Percentiles rank a stretch among this genome's conserved stretches.
phyloP scores from a whole-genome alignment of 345 rosid genomes.

The Lagerstroemia speciosa region DNA sequence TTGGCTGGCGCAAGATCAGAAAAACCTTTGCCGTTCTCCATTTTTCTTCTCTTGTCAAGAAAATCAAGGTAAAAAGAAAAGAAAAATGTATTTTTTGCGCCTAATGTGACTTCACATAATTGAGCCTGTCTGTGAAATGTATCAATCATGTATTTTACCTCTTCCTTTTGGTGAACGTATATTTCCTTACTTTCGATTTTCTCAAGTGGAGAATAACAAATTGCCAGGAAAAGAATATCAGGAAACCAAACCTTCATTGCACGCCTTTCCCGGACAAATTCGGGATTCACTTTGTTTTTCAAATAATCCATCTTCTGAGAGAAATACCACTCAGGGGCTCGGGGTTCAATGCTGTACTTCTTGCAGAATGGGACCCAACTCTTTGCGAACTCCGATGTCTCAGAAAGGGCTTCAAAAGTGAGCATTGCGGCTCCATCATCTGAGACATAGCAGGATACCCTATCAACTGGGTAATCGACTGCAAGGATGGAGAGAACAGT shows the following conservation, averaged over 20 bases:
- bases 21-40: too few species aligned
- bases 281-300: constrained; percentile 59
- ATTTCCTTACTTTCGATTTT: not conserved
- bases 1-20: too few species aligned
- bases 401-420: constrained; percentile 87
- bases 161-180: not conserved
- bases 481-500: constrained; percentile 87
- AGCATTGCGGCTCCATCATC: constrained; percentile 99
- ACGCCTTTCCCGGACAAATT: constrained; percentile 68
- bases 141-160: too few species aligned
- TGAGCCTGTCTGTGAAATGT: too few species aligned
- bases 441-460: constrained; percentile 87
- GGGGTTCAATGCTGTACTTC: constrained; percentile 68
- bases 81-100: too few species aligned
- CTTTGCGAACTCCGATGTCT: constrained; percentile 81
- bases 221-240: not conserved
- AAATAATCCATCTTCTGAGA: constrained; percentile 67
- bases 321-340: constrained; percentile 94
- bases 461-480: constrained; percentile 79
- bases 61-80: too few species aligned
- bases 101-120: too few species aligned
- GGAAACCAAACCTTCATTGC: constrained; percentile 63
- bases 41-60: too few species aligned
- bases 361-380: constrained; percentile 95
- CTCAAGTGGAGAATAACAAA: not conserved